These are phyloP conservation scores for Ophiosphaerella herpotricha DNA, from an alignment of 2,329 filamentous ascomycete species.

Conservation along the genomic window DNA sequence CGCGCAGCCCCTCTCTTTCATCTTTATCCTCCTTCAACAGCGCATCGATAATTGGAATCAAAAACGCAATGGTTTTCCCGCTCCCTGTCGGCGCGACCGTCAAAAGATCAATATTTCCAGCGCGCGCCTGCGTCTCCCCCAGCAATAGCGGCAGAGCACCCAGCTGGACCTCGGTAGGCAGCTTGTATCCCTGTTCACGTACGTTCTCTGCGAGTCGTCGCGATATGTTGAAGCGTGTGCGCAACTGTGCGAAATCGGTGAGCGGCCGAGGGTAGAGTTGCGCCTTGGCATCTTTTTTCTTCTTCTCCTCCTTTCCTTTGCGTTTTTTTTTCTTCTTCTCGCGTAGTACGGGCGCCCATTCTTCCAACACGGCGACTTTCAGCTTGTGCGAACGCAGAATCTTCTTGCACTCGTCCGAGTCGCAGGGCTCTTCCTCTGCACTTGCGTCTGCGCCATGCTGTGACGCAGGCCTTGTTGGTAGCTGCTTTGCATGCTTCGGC, in stretches of 20 bases:
- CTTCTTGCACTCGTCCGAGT: slow-evolving; percentile 73
- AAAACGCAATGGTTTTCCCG: slow-evolving; percentile 91
- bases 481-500: background rate
- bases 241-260: slow-evolving; percentile 74
- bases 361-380: slow-evolving; percentile 77
- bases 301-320: slow-evolving; percentile 41
- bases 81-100: slow-evolving; percentile 93
- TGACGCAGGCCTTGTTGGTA: slow-evolving; percentile 5
- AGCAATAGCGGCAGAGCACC: slow-evolving; percentile 81
- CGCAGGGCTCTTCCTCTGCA: slow-evolving; percentile 48
- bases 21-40: slow-evolving; percentile 53
- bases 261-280: slow-evolving; percentile 80
- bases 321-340: slow-evolving; percentile 55
- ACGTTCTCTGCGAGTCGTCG: slow-evolving; percentile 77
- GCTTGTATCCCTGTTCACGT: slow-evolving; percentile 77
- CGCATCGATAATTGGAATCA: slow-evolving; percentile 83
- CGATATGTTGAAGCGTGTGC: slow-evolving; percentile 73
- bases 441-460: slow-evolving; percentile 5
- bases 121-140: slow-evolving; percentile 47
- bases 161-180: slow-evolving; percentile 94
- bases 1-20: slow-evolving; percentile 35
- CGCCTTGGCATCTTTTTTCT: slow-evolving; percentile 59
- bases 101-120: slow-evolving; percentile 70
- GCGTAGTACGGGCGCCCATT: slow-evolving; percentile 46
- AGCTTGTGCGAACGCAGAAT: slow-evolving; percentile 80